These are phyloP conservation scores for Firmiana major DNA, from an alignment of 345 rosid species.

Conservation along the genomic window DNA sequence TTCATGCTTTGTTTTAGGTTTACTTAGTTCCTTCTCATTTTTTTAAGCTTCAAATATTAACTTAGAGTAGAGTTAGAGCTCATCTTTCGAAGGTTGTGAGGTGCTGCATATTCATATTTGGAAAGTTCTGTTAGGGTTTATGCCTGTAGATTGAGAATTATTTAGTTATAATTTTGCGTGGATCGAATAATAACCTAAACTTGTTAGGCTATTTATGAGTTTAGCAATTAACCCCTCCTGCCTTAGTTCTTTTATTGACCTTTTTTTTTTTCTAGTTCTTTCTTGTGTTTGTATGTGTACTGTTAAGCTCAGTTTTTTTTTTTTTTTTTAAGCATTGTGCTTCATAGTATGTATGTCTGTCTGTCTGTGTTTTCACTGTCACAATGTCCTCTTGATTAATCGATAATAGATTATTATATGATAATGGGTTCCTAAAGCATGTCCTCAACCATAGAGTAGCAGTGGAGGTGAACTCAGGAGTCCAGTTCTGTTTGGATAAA, in stretches of 20 bases:
- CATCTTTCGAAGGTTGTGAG: not conserved
- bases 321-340: no score
- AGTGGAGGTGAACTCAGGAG: not conserved
- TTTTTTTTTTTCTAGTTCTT: not conserved
- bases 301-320: not conserved
- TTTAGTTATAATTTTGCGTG: not conserved
- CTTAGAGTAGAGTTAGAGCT: not conserved
- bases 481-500: not conserved
- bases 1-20: not conserved
- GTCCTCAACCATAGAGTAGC: not conserved
- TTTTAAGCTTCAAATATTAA: not conserved
- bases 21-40: not conserved
- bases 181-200: not conserved
- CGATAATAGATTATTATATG: not conserved
- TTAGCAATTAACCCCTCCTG: not conserved
- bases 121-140: not conserved
- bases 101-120: not conserved
- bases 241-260: not conserved
- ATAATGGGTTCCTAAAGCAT: not conserved
- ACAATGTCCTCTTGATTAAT: not conserved
- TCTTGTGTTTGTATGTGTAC: not conserved
- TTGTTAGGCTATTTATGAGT: slow-evolving; percentile 1
- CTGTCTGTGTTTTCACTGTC: not conserved
- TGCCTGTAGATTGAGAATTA: not conserved
- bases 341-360: not conserved